Evolutionary conservation across 1,284 basidiomycete genomes (phyloP).

Genomic region (Rhodotorula sp.): DNA sequence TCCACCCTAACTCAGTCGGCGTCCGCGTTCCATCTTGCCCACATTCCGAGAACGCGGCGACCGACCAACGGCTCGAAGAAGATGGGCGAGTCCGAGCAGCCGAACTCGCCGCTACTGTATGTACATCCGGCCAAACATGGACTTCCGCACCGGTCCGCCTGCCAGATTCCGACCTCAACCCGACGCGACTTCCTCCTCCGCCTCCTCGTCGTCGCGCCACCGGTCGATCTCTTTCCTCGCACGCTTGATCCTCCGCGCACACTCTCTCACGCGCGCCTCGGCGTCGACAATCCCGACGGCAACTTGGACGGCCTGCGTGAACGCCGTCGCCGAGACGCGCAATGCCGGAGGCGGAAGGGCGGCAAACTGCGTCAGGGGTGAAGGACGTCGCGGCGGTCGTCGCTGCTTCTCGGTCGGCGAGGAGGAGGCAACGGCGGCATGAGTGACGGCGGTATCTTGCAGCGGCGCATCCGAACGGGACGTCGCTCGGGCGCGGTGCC

Average conservation of each 20-base stretch:
- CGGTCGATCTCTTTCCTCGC: constrained; percentile 6
- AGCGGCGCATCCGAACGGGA: no score
- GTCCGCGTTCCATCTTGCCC: background rate
- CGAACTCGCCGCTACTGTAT: no score
- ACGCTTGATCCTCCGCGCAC: constrained; percentile 18
- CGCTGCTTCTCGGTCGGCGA: background rate
- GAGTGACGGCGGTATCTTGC: background rate
- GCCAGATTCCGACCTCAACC: no score
- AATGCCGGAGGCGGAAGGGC: constrained; percentile 37
- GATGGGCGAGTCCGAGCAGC: no score
- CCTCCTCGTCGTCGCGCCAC: background rate
- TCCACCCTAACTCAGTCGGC: no score
- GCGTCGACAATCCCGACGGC: constrained; percentile 8
- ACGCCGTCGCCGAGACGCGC: constrained; percentile 19
- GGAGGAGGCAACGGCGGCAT: background rate
- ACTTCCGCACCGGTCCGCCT: no score
- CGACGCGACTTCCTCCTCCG: background rate
- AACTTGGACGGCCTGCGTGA: background rate
- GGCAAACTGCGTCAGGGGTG: constrained; percentile 37
- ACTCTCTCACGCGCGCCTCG: constrained; percentile 11
- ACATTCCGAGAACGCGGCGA: no score
- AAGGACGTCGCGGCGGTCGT: background rate
- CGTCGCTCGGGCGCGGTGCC: no score
- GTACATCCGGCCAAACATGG: no score
- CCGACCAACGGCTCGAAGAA: no score